These are phyloP conservation scores for Dendrocalamus sinicus DNA, from an alignment of 176 grass and related monocot species.

Conservation along the genomic window DNA sequence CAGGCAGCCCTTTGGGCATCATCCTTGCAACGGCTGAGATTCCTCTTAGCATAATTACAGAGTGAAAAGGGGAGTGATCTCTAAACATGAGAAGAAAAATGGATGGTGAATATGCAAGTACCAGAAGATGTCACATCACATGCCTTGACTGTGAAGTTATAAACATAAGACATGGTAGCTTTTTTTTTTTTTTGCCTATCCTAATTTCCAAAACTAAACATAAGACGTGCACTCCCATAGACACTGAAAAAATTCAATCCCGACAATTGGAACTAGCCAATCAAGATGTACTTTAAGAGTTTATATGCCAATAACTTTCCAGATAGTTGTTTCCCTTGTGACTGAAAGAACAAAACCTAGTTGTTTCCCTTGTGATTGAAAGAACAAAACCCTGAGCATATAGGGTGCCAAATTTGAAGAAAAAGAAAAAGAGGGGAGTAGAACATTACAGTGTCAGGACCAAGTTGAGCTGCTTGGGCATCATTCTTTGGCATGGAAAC, in stretches of 20 bases:
- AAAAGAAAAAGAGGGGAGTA: constrained; percentile 26
- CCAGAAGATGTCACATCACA: not conserved
- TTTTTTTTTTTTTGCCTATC: not conserved
- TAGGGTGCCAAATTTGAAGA: not conserved
- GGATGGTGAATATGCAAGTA: constrained; percentile 42
- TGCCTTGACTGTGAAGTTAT: not conserved
- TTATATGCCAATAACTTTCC: constrained; percentile 9
- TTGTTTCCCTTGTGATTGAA: not conserved
- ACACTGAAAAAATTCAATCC: not conserved
- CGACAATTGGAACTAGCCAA: not conserved
- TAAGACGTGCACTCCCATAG: constrained; percentile 1
- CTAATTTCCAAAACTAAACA: constrained; percentile 14
- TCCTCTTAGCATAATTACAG: constrained; percentile 67
- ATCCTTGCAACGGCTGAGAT: constrained; percentile 78
- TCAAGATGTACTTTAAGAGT: constrained; percentile 5
- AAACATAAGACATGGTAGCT: not conserved
- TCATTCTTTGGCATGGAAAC: constrained; percentile 62
- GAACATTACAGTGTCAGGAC: constrained; percentile 53
- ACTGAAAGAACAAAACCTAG: not conserved
- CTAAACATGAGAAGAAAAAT: constrained; percentile 59
- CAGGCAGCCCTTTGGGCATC: constrained; percentile 69
- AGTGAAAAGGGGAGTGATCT: constrained; percentile 74
- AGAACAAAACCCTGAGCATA: not conserved
- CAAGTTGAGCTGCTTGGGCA: constrained; percentile 51
- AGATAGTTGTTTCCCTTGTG: not conserved